phyloP scores from a whole-genome alignment of 805 yeast species.

The Zygosaccharomyces kombuchaensis region DNA sequence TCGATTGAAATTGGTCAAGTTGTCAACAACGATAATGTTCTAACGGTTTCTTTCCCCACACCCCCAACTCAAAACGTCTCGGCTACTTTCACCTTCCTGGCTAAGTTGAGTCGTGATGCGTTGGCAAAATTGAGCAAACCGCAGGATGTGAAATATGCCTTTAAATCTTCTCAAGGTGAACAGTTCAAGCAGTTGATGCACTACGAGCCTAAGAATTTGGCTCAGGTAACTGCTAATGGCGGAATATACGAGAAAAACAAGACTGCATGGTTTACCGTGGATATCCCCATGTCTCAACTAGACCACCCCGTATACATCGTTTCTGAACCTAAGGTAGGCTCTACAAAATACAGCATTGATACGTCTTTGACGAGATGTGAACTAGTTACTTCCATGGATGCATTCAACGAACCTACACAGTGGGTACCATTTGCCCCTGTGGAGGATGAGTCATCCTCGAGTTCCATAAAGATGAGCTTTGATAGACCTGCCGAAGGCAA shows the following conservation, averaged over 20 bases:
- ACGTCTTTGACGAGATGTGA: slow-evolving; percentile 19
- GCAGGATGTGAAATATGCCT: slow-evolving; percentile 16
- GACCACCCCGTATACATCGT: slow-evolving; percentile 18
- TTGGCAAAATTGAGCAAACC: slow-evolving; percentile 17
- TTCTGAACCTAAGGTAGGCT: slow-evolving; percentile 15
- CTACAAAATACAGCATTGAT: slow-evolving; percentile 19
- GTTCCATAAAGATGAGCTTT: slow-evolving; percentile 18
- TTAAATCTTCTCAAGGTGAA: slow-evolving; percentile 22
- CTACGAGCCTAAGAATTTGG: slow-evolving; percentile 19
- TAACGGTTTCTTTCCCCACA: slow-evolving; percentile 19
- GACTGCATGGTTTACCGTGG: slow-evolving; percentile 30
- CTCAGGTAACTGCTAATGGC: slow-evolving; percentile 23
- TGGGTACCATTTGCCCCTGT: slow-evolving; percentile 24
- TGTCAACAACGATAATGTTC: slow-evolving; percentile 17
- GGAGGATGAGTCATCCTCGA: slow-evolving; percentile 25
- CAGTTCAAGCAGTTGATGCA: slow-evolving; percentile 19
- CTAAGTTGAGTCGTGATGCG: slow-evolving; percentile 20
- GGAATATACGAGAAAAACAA: slow-evolving; percentile 21
- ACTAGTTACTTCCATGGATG: slow-evolving; percentile 24
- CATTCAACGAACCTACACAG: slow-evolving; percentile 25
- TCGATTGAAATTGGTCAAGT: slow-evolving; percentile 21
- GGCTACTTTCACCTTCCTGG: slow-evolving; percentile 26
- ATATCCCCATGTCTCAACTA: slow-evolving; percentile 25
- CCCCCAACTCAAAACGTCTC: slow-evolving; percentile 12
- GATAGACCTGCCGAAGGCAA: slow-evolving; percentile 27